Conservation (phyloP, 2,329 filamentous ascomycete genomes). For the Neobulgaria alba region DNA sequence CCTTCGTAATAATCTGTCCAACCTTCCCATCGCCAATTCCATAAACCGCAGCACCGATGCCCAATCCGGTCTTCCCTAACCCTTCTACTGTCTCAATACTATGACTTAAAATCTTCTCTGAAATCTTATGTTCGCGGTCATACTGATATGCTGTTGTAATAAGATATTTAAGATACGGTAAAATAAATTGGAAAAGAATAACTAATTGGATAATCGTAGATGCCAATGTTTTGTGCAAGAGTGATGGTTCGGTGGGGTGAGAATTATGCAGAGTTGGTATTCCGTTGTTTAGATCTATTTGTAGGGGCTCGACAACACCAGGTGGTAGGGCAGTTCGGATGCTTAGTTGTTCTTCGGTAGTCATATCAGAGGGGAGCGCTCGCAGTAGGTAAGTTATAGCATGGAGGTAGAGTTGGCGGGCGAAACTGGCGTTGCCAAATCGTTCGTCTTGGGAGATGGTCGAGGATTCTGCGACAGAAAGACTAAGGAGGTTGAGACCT, state of each 20-base stretch:
- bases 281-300: slow-evolving; percentile 5
- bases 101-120: slow-evolving; percentile 44
- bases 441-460: slow-evolving; percentile 21
- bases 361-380: slow-evolving; percentile 50
- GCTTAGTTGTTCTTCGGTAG: slow-evolving; percentile 42
- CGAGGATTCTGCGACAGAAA: slow-evolving; percentile 37
- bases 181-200: slow-evolving; percentile 48
- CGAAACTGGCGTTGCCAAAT: slow-evolving; percentile 36
- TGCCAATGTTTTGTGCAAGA: slow-evolving; percentile 52
- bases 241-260: slow-evolving; percentile 31
- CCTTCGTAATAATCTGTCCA: slow-evolving; percentile 47
- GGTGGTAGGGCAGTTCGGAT: slow-evolving; percentile 43
- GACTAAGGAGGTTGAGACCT: slow-evolving; percentile 40
- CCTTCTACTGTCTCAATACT: slow-evolving; percentile 44
- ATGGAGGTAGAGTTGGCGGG: slow-evolving; percentile 56
- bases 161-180: slow-evolving; percentile 51
- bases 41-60: slow-evolving; percentile 45
- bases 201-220: slow-evolving; percentile 49
- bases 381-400: slow-evolving; percentile 55
- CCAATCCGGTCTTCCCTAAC: slow-evolving; percentile 43
- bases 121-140: slow-evolving; percentile 59
- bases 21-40: slow-evolving; percentile 56
- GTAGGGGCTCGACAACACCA: slow-evolving; percentile 19
- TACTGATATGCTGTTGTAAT: slow-evolving; percentile 48
- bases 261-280: background rate